Conservation (phyloP, 371 early-diverging fungal genomes). For the Batkoa obscura region DNA sequence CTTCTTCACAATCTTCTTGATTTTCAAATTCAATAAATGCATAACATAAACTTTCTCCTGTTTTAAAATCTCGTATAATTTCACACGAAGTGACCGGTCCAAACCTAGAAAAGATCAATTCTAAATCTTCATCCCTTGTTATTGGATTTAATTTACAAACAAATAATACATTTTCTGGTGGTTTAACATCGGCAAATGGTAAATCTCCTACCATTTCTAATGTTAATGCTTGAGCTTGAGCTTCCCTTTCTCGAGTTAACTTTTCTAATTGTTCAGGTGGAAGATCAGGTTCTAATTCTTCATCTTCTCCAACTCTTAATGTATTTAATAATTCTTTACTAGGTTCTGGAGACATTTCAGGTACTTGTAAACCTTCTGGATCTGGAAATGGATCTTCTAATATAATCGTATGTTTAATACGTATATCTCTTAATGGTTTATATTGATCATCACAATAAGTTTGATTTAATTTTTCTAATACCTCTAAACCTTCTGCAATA, state of each 20-base stretch:
- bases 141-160: slow-evolving; percentile 90
- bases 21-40: slow-evolving; percentile 91
- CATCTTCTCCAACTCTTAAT: slow-evolving; percentile 65
- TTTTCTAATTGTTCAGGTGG: slow-evolving; percentile 52
- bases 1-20: slow-evolving; percentile 75
- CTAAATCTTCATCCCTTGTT: slow-evolving; percentile 80
- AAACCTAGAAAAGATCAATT: slow-evolving; percentile 84
- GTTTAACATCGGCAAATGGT: slow-evolving; percentile 89
- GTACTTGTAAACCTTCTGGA: slow-evolving; percentile 46
- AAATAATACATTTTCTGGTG: slow-evolving; percentile 92
- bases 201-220: slow-evolving; percentile 96
- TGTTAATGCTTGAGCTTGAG: slow-evolving; percentile 75
- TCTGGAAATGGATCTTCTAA: slow-evolving; percentile 89
- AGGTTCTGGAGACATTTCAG: slow-evolving; percentile 65
- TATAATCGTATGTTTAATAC: slow-evolving; percentile 82
- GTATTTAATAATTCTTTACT: slow-evolving; percentile 53
- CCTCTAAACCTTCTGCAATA: slow-evolving; percentile 86
- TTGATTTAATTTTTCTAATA: slow-evolving; percentile 60
- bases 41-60: slow-evolving; percentile 73
- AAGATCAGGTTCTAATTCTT: slow-evolving; percentile 45
- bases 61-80: slow-evolving; percentile 70
- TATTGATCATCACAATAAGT: slow-evolving; percentile 48
- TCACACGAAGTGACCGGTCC: slow-evolving; percentile 79
- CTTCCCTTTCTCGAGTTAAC: slow-evolving; percentile 46
- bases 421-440: slow-evolving; percentile 70